phyloP scores from a whole-genome alignment of 257 asterid genomes.

The Solanum ahanhuiri region DNA sequence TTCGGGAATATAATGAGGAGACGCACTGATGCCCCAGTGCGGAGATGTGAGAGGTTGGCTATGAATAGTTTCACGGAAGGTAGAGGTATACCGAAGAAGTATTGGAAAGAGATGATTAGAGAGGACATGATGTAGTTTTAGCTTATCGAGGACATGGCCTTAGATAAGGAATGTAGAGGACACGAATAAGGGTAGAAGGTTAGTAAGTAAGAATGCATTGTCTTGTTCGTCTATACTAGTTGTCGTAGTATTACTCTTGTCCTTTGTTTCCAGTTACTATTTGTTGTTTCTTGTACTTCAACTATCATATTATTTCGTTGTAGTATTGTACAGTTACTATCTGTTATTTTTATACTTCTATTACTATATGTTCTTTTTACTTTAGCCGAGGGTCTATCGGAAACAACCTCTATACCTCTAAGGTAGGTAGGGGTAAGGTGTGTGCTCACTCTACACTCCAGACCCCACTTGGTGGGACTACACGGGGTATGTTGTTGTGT shows the following conservation, averaged over 20 bases:
- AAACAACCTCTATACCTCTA: background rate
- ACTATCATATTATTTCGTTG: background rate
- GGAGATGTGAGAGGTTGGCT: background rate
- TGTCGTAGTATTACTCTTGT: too few species aligned
- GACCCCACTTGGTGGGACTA: background rate
- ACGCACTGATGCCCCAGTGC: background rate
- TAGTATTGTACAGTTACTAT: background rate
- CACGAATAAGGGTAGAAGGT: background rate
- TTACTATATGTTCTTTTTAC: too few species aligned
- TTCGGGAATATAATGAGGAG: background rate
- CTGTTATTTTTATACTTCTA: background rate
- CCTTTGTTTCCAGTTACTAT: background rate
- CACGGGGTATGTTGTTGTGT: background rate
- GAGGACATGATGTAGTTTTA: background rate
- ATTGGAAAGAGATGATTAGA: too few species aligned
- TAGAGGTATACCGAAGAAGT: background rate
- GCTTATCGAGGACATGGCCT: background rate
- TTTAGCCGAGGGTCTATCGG: background rate
- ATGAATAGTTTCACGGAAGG: background rate
- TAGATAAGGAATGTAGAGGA: background rate
- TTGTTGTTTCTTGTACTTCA: background rate
- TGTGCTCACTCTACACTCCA: background rate
- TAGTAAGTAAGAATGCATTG: background rate
- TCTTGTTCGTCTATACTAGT: background rate
- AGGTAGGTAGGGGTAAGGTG: background rate